Evolutionary conservation across 2,329 filamentous ascomycete species (phyloP).

Genomic region (Trichoderma gracile): DNA sequence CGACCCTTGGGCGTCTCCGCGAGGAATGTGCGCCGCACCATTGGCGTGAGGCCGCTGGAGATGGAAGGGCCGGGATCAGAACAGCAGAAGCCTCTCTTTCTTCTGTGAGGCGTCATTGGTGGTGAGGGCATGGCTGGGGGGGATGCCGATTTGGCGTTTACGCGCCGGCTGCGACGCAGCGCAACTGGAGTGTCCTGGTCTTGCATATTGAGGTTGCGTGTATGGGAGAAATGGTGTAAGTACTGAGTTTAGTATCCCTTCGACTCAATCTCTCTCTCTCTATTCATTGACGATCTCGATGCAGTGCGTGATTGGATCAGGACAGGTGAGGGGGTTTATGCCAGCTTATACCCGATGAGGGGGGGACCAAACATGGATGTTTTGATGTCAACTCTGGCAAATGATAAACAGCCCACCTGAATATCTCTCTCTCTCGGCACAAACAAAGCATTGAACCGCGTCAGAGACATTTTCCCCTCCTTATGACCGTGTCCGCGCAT

Average conservation of each 20-base stretch:
- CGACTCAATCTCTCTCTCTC: too few relatives aligned
- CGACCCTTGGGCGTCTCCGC: constrained; percentile 40
- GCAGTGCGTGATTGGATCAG: too few relatives aligned
- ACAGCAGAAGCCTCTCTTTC: constrained; percentile 57
- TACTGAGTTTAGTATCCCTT: not conserved
- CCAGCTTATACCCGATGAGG: not conserved
- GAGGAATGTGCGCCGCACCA: constrained; percentile 55
- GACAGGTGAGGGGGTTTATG: too few relatives aligned
- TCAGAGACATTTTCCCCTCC: constrained; percentile 15
- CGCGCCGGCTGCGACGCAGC: constrained; percentile 51
- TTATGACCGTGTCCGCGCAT: constrained; percentile 2
- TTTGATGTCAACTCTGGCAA: too few relatives aligned
- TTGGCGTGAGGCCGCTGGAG: constrained; percentile 59
- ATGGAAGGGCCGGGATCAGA: constrained; percentile 55
- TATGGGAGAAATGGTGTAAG: not conserved
- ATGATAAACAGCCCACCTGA: not conserved
- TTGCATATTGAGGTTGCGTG: constrained; percentile 35
- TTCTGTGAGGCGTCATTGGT: constrained; percentile 37
- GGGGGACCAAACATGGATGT: not conserved
- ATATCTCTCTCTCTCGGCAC: not conserved
- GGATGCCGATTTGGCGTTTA: constrained; percentile 33
- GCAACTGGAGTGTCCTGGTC: constrained; percentile 54
- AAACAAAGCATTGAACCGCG: not conserved
- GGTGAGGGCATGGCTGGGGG: constrained; percentile 20
- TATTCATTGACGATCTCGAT: too few relatives aligned